Base-by-base conservation (phyloP, 2,329 filamentous ascomycete genomes). In the Fusarium tjaetaba region DNA sequence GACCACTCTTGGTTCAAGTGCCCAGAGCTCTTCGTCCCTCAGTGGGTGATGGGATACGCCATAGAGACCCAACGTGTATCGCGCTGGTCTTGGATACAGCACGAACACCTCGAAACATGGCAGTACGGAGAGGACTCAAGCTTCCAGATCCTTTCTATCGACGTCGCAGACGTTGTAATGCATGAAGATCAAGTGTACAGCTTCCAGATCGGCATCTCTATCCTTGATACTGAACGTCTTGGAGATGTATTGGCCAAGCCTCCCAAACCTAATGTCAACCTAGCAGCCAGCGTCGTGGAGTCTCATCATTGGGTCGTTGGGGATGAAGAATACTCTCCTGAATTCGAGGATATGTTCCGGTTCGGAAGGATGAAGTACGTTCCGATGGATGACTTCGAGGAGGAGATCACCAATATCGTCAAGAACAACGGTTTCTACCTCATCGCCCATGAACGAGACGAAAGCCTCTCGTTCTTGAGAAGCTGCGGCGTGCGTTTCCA, bases 11-110 rank as follows among this genome's bases (percentile, higher is more conserved):
- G 49, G 49, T 52, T 52, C 30, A 52, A 26, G 16, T 11, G 15
- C 20, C 30, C 48, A 5, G 48, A 51, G 4, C 5, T 24, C 48
- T 51, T 56, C 13, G 38, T 56, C 2, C 38, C 28, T 20, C 38
- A 56, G 16, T 56, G 53, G 53, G 38, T 56, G 18, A 4, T 20
- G 18, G 53, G 38, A 16, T 56, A 56, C 18, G n/a, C 8, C 16
- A 10, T 4, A n/a, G 38, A 32, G 22, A 20, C 16, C 6, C 4
- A 3, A 11, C 10, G 2, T 4, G 2, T 22, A 22, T 38, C 10
- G 3, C 51, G 51, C 13, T 55, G 52, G 52, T 28, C 36, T 55
- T 28, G 36, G 7, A 4, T 16, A 8, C 36, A 20, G 8, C 52
- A 39, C 13, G 22, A 42, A 11, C 2, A 15, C 3, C 28, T 15